Base-by-base conservation (phyloP, 2,329 filamentous ascomycete genomes). In the Aspergillus sp. region DNA sequence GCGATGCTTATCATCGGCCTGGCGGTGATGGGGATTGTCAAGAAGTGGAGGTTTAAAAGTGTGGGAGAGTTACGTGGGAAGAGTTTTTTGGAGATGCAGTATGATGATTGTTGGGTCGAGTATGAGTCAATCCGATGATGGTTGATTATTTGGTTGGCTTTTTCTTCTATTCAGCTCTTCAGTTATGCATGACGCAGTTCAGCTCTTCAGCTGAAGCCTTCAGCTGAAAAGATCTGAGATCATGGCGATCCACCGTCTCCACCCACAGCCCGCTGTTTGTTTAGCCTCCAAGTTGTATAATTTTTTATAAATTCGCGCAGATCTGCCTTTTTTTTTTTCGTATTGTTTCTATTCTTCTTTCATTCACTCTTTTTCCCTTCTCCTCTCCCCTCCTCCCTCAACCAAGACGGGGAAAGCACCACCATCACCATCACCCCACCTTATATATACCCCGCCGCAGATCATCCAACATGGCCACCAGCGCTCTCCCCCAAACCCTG, bases 401-500 rank as follows among this genome's bases (percentile, higher is more conserved):
- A 19, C 19, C 19, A 19, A 19, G 19, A 19, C 19, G 19, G 19
- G 19, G 19, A 19, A 19, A 19, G 19, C 19, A 19, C 19, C 19
- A 19, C 19, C 19, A 19, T 19, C 19, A 19, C 19, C 19, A 19
- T 19, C 19, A 19, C 19, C 19, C 19, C 19, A 19, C 19, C 19
- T n/a, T 19, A 6, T 10, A 26, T 34, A 34, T 12, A 26, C 12
- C 8, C 19, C 27, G 29, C 19, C 13, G 5, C 9, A 10, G n/a
- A 33, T 31, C 5, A 11, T 30, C 27, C 36, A 54, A 33, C 33
- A 69, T 68, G 62, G 31, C 61, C 34, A 59, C 61, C 13, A 50
- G 50, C 19, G 66, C 66, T 35, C 67, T 79, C 31, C 76, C 77
- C 5, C 67, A 76, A 43, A 78, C 77, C 10, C 70, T 80, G 27